Evolutionary conservation across 2,329 filamentous ascomycete species (phyloP).

Genomic region (Leptodontidium sp.): DNA sequence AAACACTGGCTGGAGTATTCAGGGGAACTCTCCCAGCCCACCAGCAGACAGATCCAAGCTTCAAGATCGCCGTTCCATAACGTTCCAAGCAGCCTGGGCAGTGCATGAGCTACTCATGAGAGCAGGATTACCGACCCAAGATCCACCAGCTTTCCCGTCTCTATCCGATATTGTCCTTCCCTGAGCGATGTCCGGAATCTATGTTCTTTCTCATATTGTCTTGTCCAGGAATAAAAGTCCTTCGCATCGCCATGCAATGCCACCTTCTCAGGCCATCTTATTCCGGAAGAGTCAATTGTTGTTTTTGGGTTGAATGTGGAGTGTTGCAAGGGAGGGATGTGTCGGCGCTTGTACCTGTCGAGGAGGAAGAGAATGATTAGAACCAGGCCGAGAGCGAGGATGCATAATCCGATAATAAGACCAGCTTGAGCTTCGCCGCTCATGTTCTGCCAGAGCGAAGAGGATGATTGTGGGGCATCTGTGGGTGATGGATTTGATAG

Average conservation of each 20-base stretch:
- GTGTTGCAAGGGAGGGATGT: not conserved
- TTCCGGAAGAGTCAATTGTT: not conserved
- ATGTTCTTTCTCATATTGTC: slow-evolving; percentile 16
- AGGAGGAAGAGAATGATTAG: slow-evolving; percentile 14
- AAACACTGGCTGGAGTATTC: slow-evolving; percentile 2
- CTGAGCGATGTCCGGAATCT: slow-evolving; percentile 1
- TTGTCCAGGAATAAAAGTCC: slow-evolving; percentile 18
- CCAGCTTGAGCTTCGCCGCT: not conserved
- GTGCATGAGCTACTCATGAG: not conserved
- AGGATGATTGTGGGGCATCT: not conserved
- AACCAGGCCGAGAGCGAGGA: not conserved
- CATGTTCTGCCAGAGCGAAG: not conserved
- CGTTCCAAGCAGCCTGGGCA: not conserved
- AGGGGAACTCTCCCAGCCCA: not conserved
- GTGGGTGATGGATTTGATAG: not conserved
- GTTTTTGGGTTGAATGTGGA: not conserved
- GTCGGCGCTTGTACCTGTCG: not conserved
- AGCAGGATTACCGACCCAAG: slow-evolving; percentile 5
- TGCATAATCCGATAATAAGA: not conserved
- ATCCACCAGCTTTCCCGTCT: not conserved
- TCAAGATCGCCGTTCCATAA: not conserved
- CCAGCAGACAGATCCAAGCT: slow-evolving; percentile 13
- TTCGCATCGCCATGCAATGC: slow-evolving; percentile 19
- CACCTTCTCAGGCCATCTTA: slow-evolving; percentile 23
- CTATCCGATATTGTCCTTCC: not conserved